Evolutionary conservation across 1,284 basidiomycete species (phyloP), one percentile per base, ranked within the genome.

Genomic region (Trichosporon coremiiforme): DNA sequence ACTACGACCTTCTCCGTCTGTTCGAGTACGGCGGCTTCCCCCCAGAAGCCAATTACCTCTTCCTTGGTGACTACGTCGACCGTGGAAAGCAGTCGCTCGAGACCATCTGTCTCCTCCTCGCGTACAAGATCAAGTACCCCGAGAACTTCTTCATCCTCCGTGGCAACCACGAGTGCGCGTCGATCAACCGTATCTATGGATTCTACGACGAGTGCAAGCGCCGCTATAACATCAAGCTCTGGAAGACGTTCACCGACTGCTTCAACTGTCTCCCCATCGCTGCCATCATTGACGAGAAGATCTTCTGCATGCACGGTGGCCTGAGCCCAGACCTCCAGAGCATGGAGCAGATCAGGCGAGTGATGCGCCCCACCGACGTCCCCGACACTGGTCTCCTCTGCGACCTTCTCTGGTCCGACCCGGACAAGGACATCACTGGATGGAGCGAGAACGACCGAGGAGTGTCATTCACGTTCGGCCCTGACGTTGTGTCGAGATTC

Each of bases 361-460:
- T 99, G 66, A 98, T 98, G 96, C 88, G 96, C 86, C 97, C 96
- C 50, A 99, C 96, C 71, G 96, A 99, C 85, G 96, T 99, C 68
- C 96, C 97, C 74, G 96, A 99, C 85, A 98, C 95, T 74, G 95
- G 95, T 72, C 87, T 98, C 68, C 89, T 99, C 63, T 98, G 95
- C 83, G 96, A 99, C 85, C 87, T 99, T 71, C 86, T 99, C 76
- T 99, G 96, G 96, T 98, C 96, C 70, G 96, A 99, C 86, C 96
- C 96, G 57, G 96, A 98, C 87, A 98, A 99, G 85, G 96, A 98
- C 81, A 98, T 98, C 79, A 96, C 95, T 31, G 96, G 95, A 10
- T 99, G 96, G 96, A 95, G 93, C 82, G 96, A 99, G 86, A 99
- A 99, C 83, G 96, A 99, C 84, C 89, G 96, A 82, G 96, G 96